Base-by-base conservation (phyloP, 2,329 filamentous ascomycete genomes). In the Nemania sp. region DNA sequence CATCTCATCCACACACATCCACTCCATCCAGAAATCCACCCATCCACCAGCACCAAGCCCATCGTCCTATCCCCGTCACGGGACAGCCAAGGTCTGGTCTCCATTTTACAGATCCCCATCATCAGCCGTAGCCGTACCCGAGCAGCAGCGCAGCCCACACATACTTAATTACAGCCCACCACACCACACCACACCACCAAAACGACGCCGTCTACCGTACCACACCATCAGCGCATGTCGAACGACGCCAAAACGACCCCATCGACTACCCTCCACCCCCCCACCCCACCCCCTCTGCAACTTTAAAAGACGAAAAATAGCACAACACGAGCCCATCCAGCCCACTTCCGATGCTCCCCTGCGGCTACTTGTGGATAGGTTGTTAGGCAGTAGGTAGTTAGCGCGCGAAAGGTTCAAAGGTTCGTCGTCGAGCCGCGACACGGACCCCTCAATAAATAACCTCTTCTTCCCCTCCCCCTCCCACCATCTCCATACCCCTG, bases 331-430 rank as follows among this genome's bases (percentile, higher is more conserved):
- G 49, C 40, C 33, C 15, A 11, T 23, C 34, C 26, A 54, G 47
- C 30, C 47, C 52, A 54, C 45, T 49, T 33, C 30, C 26, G 52
- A 49, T 54, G 31, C 52, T 8, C 52, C 52, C 52, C 31, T 54
- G 52, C 52, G 52, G 52, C 52, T 54, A n/a, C 28, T 42, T 24
- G 30, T 17, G 37, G 20, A 40, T 40, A n/a, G n/a, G n/a, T n/a
- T n/a, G n/a, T n/a, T n/a, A n/a, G n/a, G n/a, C n/a, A n/a, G n/a
- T n/a, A n/a, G n/a, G n/a, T n/a, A n/a, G n/a, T n/a, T n/a, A n/a
- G n/a, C n/a, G n/a, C n/a, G n/a, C n/a, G n/a, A n/a, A n/a, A n/a
- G n/a, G 19, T 17, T 5, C 17, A 37, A 20, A 37, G 15, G 19
- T 26, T n/a, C n/a, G 12, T 14, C 11, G 26, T 28, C 24, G 24